Conservation (phyloP, 306 rosid genomes). For the Lathyrus tuberosus region DNA sequence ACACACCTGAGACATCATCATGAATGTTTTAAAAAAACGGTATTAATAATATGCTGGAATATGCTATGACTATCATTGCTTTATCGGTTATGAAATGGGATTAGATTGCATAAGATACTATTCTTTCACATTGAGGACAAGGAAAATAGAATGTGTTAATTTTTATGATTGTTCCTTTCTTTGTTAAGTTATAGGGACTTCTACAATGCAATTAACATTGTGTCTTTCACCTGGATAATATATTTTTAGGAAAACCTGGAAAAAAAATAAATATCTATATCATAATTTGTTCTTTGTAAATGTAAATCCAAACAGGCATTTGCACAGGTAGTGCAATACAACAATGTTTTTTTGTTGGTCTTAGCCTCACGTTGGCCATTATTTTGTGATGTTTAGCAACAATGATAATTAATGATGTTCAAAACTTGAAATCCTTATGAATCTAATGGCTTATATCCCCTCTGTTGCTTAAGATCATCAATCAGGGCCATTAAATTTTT, state of each 20-base stretch:
- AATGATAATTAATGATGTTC: not conserved
- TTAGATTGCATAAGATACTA: conserved; percentile 9
- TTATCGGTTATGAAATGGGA: not conserved
- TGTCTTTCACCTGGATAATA: not conserved
- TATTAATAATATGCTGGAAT: not conserved
- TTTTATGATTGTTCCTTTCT: not conserved
- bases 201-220: not conserved
- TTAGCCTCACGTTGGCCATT: not conserved
- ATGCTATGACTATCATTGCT: conserved; percentile 1
- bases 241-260: not conserved
- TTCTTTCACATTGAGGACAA: not conserved
- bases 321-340: not conserved
- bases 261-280: not conserved
- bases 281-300: not conserved
- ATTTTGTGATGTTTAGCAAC: not conserved
- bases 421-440: not conserved
- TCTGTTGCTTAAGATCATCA: conserved; percentile 31
- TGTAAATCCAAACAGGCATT: conserved; percentile 13
- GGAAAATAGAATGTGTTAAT: conserved; percentile 3
- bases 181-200: not conserved
- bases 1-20: no score
- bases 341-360: not conserved
- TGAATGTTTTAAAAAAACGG: not conserved
- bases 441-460: conserved; percentile 1
- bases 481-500: conserved; percentile 18